Percentiles rank a stretch among this genome's conserved stretches.
These are phyloP conservation scores for Gossypium schwendimanii DNA, from an alignment of 441 rosid species.

Conservation along the genomic window DNA sequence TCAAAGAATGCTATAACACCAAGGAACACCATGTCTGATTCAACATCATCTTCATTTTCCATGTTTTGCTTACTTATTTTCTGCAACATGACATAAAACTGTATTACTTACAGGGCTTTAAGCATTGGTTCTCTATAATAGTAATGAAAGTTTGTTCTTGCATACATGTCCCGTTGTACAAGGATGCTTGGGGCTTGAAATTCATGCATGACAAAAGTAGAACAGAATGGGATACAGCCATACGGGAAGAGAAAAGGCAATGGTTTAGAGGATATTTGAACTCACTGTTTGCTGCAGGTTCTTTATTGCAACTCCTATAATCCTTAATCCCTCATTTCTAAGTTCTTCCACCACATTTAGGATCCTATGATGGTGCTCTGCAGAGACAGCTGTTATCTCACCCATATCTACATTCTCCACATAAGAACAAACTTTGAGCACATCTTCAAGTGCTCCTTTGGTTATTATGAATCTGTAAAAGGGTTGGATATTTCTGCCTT, in stretches of 20 bases:
- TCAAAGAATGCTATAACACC: constrained; percentile 62
- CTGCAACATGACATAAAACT: constrained; percentile 28
- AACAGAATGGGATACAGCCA: not conserved
- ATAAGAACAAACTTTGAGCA: constrained; percentile 51
- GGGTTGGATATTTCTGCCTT: constrained; percentile 19
- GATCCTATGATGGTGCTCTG: constrained; percentile 40
- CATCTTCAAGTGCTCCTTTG: constrained; percentile 71
- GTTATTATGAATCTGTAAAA: constrained; percentile 36
- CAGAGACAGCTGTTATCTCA: constrained; percentile 21
- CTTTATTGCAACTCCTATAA: constrained; percentile 51
- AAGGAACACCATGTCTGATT: constrained; percentile 61
- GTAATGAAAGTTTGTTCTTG: not conserved
- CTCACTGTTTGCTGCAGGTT: constrained; percentile 37
- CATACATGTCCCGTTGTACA: not conserved
- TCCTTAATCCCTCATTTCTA: constrained; percentile 53
- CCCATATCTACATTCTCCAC: constrained; percentile 34
- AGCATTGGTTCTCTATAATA: not conserved
- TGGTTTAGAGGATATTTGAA: not conserved
- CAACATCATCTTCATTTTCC: constrained; percentile 26
- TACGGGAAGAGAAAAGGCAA: not conserved
- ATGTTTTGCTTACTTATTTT: constrained; percentile 13
- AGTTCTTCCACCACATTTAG: constrained; percentile 41
- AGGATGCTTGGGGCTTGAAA: not conserved
- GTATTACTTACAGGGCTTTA: not conserved
- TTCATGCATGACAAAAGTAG: not conserved